A percentile compares a stretch with the other conserved stretches of the same genome.
Conservation (phyloP, 2,329 filamentous ascomycete genomes). For the Pezicula neosporulosa region DNA sequence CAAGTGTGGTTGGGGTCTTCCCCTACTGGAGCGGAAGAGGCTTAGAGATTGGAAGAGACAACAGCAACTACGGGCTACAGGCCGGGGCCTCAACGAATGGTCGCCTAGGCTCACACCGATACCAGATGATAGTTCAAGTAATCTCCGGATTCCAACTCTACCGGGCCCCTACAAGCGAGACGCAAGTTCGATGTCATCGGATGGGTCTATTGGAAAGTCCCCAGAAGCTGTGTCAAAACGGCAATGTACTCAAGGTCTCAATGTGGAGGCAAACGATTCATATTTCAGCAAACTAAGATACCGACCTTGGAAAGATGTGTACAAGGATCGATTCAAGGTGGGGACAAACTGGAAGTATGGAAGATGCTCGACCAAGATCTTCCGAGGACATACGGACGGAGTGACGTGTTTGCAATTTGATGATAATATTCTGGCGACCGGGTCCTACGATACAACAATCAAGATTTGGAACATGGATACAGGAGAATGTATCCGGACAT, state of each 20-base stretch:
- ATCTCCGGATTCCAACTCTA: conserved; percentile 5
- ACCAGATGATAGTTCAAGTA: conserved; percentile 29
- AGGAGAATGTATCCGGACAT: conserved; percentile 79
- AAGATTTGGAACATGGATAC: conserved; percentile 96
- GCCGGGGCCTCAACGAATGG: conserved; percentile 51
- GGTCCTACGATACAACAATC: conserved; percentile 91
- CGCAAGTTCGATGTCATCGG: conserved; percentile 13
- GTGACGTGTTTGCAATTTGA: conserved; percentile 69
- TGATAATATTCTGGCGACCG: conserved; percentile 86
- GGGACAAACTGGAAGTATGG: conserved; percentile 98
- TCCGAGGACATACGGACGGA: conserved; percentile 85
- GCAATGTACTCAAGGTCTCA: conserved; percentile 10
- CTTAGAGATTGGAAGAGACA: conserved; percentile 83
- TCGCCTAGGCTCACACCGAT: conserved; percentile 46
- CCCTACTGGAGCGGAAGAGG: conserved; percentile 82
- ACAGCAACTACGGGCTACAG: conserved; percentile 67
- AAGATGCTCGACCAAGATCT: conserved; percentile 76
- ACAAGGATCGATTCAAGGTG: conserved; percentile 91
- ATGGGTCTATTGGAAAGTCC: conserved; percentile 5
- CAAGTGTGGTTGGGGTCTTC: conserved; percentile 93
- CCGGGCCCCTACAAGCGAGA: conserved; percentile 21
- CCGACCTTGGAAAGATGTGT: conserved; percentile 93
- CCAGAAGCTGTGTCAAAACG: conserved; percentile 18
- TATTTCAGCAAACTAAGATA: conserved; percentile 41
- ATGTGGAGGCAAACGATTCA: conserved; percentile 11